Evolutionary conservation across 139 green algal genomes (phyloP).

Genomic region (Mesotaenium endlicherianum): DNA sequence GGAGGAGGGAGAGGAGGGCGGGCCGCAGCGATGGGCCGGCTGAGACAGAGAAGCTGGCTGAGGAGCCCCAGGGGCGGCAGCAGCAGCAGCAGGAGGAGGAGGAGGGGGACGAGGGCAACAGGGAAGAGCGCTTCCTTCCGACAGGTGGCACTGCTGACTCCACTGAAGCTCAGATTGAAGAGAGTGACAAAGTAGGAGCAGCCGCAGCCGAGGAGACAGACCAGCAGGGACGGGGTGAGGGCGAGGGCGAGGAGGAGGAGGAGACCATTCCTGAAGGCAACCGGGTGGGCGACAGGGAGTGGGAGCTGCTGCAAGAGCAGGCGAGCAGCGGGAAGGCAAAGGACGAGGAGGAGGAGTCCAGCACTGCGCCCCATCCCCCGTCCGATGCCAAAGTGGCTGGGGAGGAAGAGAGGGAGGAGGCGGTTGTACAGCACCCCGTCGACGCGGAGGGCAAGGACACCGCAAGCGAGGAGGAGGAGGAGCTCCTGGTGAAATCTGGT

Average conservation of each 20-base stretch:
- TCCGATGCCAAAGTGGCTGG: too few species aligned
- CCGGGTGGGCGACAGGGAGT: not conserved
- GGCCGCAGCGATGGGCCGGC: not conserved
- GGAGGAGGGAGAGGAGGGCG: not conserved
- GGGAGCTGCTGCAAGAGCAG: not conserved
- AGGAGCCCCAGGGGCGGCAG: not conserved
- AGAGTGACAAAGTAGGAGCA: not conserved
- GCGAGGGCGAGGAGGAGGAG: not conserved
- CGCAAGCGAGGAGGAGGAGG: not conserved
- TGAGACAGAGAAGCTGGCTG: not conserved
- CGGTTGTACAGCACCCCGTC: too few species aligned
- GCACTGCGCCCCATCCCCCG: too few species aligned
- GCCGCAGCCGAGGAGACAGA: not conserved
- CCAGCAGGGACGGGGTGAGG: not conserved
- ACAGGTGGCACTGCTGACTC: not conserved
- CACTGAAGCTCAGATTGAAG: not conserved
- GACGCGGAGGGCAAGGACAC: too few species aligned
- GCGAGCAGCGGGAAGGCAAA: too few species aligned
- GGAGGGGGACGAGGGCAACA: not conserved
- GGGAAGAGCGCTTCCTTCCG: not conserved
- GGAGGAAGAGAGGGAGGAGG: too few species aligned
- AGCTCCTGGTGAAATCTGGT: not conserved
- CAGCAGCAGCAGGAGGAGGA: not conserved
- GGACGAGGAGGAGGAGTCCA: too few species aligned
- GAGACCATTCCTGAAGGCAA: not conserved